Percentiles rank a stretch among this genome's conserved stretches.
These are phyloP conservation scores for Dinochytrium kinnereticum DNA, from an alignment of 371 early-diverging fungal genomes.

Conservation along the genomic window DNA sequence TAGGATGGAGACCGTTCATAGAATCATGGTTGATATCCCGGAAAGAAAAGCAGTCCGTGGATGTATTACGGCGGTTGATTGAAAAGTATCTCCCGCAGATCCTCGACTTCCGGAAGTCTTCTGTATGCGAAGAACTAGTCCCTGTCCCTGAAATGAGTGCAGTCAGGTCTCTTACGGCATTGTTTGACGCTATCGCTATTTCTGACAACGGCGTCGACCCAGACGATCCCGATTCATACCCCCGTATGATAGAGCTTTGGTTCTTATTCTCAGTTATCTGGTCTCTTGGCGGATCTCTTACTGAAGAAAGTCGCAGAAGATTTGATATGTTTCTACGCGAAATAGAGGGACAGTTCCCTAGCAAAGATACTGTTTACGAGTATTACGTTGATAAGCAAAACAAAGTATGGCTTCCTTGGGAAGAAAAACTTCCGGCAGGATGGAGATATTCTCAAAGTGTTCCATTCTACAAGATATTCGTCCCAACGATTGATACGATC, in stretches of 20 bases:
- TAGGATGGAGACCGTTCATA: conserved; percentile 56
- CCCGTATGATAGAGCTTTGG: conserved; percentile 59
- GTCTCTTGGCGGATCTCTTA: conserved; percentile 59
- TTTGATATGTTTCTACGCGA: conserved; percentile 64
- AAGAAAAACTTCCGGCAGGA: conserved; percentile 53
- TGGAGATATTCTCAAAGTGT: conserved; percentile 53
- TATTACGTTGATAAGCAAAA: conserved; percentile 57
- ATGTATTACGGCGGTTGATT: conserved; percentile 47
- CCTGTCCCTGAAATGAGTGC: conserved; percentile 53
- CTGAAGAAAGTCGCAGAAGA: conserved; percentile 50
- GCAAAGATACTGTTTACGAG: conserved; percentile 65
- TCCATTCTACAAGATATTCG: conserved; percentile 64
- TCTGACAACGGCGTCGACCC: conserved; percentile 56
- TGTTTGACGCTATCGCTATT: conserved; percentile 56
- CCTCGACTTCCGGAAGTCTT: conserved; percentile 51
- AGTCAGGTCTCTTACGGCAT: conserved; percentile 48
- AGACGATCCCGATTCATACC: conserved; percentile 48
- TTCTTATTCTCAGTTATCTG: conserved; percentile 63
- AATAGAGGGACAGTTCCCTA: conserved; percentile 63
- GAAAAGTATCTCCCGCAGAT: conserved; percentile 56
- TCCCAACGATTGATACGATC: conserved; percentile 62
- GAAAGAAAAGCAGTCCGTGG: conserved; percentile 44
- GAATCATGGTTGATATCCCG: conserved; percentile 53
- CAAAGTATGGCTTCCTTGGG: conserved; percentile 59
- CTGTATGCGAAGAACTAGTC: conserved; percentile 52